A percentile compares a stretch with the other conserved stretches of the same genome.
Conservation (phyloP, 345 rosid genomes). For the Dovyalis caffra region DNA sequence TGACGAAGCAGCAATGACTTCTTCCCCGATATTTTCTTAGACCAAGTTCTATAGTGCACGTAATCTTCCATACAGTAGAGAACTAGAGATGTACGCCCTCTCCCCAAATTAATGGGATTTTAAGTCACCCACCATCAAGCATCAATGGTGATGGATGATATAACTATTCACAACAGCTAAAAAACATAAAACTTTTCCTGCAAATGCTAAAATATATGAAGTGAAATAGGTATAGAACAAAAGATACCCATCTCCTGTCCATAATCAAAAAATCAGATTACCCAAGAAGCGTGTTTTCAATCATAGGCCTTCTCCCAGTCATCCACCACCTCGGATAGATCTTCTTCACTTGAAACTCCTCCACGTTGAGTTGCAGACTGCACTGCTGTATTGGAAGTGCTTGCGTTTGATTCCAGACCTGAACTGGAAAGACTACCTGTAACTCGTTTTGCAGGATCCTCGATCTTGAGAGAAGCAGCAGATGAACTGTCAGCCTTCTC, state of each 20-base stretch:
- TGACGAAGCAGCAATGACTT: neutral
- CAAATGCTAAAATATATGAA: neutral
- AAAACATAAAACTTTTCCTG: neutral
- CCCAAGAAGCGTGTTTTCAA: conserved; percentile 12
- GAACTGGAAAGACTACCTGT: conserved; percentile 14
- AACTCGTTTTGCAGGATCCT: conserved; percentile 22
- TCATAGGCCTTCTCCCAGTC: conserved; percentile 92
- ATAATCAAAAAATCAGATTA: neutral
- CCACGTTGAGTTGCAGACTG: conserved; percentile 36
- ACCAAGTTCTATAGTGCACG: neutral
- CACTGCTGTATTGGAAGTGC: conserved; percentile 19
- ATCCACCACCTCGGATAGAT: conserved; percentile 54
- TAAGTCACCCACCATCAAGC: neutral
- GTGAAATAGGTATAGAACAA: neutral
- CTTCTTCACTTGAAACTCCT: conserved; percentile 24
- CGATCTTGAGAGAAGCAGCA: conserved; percentile 23
- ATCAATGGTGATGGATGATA: neutral
- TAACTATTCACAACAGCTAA: neutral
- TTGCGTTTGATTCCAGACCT: conserved; percentile 32
- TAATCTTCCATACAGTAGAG: neutral
- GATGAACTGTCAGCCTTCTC: conserved; percentile 39
- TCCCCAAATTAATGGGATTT: neutral
- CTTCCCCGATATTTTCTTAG: neutral
- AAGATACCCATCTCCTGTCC: neutral
- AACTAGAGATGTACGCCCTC: neutral